A percentile compares a stretch with the other conserved stretches of the same genome.
These are phyloP conservation scores for Aspergillus ostianus DNA, from an alignment of 495 filamentous ascomycete genomes.

Conservation along the genomic window DNA sequence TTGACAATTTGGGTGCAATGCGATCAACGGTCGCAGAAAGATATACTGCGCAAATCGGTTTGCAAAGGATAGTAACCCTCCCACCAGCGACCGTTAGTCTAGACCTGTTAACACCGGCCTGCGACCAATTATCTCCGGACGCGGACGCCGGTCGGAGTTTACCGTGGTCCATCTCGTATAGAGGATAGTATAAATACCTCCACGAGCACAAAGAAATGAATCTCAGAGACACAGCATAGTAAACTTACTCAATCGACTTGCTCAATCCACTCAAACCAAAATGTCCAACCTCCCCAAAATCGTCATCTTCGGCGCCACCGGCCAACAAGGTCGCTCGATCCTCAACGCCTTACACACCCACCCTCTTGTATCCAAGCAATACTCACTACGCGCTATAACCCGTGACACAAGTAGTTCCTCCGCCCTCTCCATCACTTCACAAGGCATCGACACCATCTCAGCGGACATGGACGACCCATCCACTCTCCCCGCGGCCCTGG, in stretches of 20 bases:
- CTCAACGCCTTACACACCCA: slow-evolving; percentile 50
- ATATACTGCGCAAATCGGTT: no score
- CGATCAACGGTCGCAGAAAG: no score
- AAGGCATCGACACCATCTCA: slow-evolving; percentile 49
- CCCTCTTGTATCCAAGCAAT: slow-evolving; percentile 46
- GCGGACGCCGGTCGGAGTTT: neutral
- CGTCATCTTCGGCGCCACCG: slow-evolving; percentile 62
- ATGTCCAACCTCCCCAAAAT: slow-evolving; percentile 23
- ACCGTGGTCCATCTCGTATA: no score
- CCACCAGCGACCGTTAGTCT: no score
- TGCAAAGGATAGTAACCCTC: no score
- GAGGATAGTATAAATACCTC: no score
- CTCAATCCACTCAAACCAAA: neutral
- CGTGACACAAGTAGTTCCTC: slow-evolving; percentile 32
- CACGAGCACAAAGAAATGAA: no score
- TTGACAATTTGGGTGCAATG: no score
- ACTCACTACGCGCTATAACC: slow-evolving; percentile 54
- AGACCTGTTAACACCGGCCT: neutral
- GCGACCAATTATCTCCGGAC: neutral
- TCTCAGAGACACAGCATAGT: no score
- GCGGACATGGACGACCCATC: slow-evolving; percentile 41
- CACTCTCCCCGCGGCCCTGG: slow-evolving; percentile 44
- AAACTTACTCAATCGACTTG: no score
- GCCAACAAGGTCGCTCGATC: slow-evolving; percentile 60
- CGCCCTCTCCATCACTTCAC: slow-evolving; percentile 24